These are phyloP conservation scores for Ceratocystis colombiana DNA, from an alignment of 2,329 filamentous ascomycete genomes.

Conservation along the genomic window DNA sequence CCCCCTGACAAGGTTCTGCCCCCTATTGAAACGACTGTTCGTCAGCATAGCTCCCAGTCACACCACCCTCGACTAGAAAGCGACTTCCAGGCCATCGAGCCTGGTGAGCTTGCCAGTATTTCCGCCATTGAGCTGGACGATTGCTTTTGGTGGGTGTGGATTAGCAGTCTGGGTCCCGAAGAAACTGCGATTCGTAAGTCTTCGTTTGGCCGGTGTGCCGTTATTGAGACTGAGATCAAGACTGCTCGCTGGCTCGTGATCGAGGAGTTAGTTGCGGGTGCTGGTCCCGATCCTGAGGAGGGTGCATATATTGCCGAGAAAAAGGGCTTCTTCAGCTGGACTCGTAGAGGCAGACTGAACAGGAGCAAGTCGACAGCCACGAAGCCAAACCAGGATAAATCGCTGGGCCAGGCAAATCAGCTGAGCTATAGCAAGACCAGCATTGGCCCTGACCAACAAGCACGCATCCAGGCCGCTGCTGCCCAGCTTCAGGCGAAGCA, in stretches of 20 bases:
- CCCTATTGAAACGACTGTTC: slow-evolving; percentile 60
- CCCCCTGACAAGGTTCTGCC: slow-evolving; percentile 87
- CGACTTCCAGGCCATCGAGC: slow-evolving; percentile 57
- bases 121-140: slow-evolving; percentile 78
- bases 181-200: slow-evolving; percentile 79
- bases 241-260: slow-evolving; percentile 84
- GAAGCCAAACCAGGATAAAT: slow-evolving; percentile 44
- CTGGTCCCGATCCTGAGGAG: slow-evolving; percentile 70
- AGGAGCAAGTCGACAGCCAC: slow-evolving; percentile 61
- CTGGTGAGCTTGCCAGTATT: slow-evolving; percentile 90
- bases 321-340: slow-evolving; percentile 87
- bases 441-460: slow-evolving; percentile 83
- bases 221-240: slow-evolving; percentile 77
- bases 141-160: slow-evolving; percentile 99
- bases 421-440: slow-evolving; percentile 62
- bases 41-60: slow-evolving; percentile 79
- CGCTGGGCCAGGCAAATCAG: slow-evolving; percentile 35
- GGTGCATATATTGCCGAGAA: slow-evolving; percentile 91
- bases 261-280: slow-evolving; percentile 92
- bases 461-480: slow-evolving; percentile 83
- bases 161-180: slow-evolving; percentile 85
- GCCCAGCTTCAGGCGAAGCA: slow-evolving; percentile 68
- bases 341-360: slow-evolving; percentile 53
- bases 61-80: slow-evolving; percentile 63
- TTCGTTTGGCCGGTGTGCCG: slow-evolving; percentile 84